Base-by-base conservation (phyloP, 2,329 filamentous ascomycete genomes). In the Alternaria tenuissima region DNA sequence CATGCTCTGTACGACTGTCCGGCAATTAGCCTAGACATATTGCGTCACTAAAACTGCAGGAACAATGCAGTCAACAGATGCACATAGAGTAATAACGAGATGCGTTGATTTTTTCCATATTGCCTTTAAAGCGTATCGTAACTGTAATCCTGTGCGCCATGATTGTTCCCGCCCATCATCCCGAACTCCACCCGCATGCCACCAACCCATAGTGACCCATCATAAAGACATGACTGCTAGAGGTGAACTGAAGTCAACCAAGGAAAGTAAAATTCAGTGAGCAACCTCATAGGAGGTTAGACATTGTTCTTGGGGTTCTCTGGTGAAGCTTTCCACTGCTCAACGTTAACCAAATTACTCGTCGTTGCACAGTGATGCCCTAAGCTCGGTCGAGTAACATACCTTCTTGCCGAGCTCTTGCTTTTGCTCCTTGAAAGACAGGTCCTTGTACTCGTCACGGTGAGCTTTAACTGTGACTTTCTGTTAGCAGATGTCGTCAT, bases 371-470 rank as follows among this genome's bases (percentile, higher is more conserved):
- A 3, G 26, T 9, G 24, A 26, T 49, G 38, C 6, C 39, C 20
- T 22, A 42, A 24, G 39, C 11, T 24, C 12, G 12, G 16, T 18
- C 7, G 18, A 24, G 20, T 5, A 26, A 67, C 74, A 22, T 70
- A 76, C 76, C 54, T 74, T 67, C 62, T 73, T 74, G 44, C 76
- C 75, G 8, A 78, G 67, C 62, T 71, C 73, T 67, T 78, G 77
- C 60, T 77, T 74, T 59, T 77, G 73, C 44, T 78, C 75, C 46
- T 69, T 72, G 67, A 74, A 78, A 5, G 69, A 62, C 38, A 77
- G 61, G 16, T 71, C 61, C 62, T 76, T 74, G 69, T 72, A 76
- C 66, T 78, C 69, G 36, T 67, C 54, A 30, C 76, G 75, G 57
- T 78, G 70, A 55, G 73, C 68, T 55, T 76, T 77, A 73, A 78